A percentile compares a stretch with the other conserved stretches of the same genome.
Evolutionary conservation across 2,329 filamentous ascomycete species (phyloP).

Genomic region (Rutstroemia sp.): DNA sequence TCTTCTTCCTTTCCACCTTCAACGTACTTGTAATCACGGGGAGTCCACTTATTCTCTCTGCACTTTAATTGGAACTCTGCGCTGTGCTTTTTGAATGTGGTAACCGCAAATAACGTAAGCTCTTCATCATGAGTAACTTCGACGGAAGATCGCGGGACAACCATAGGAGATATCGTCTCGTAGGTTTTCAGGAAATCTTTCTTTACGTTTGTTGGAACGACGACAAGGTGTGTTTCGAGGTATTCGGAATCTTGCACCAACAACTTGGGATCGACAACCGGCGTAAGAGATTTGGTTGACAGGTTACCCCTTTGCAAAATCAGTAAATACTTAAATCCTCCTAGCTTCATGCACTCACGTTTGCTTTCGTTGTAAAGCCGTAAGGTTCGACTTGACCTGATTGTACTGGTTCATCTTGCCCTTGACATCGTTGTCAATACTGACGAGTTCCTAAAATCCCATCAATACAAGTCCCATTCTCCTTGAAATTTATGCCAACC

Average conservation of each 20-base stretch:
- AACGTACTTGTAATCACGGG: constrained; percentile 87
- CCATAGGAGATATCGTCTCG: constrained; percentile 83
- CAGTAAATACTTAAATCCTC: constrained; percentile 6
- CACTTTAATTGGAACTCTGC: constrained; percentile 86
- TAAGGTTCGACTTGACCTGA: constrained; percentile 76
- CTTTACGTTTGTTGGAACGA: constrained; percentile 69
- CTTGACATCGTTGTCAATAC: constrained; percentile 94
- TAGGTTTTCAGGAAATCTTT: constrained; percentile 89
- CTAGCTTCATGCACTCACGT: constrained; percentile 49
- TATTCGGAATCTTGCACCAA: constrained; percentile 90
- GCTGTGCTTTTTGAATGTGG: constrained; percentile 87
- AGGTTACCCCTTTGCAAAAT: constrained; percentile 67
- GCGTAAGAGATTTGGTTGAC: constrained; percentile 85
- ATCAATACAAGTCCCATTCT: neutral
- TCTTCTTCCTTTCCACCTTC: constrained; percentile 88
- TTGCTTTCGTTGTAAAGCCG: constrained; percentile 76
- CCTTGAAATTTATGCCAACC: constrained; percentile 37
- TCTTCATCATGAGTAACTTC: constrained; percentile 82
- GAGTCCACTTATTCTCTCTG: constrained; percentile 89
- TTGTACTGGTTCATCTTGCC: constrained; percentile 93
- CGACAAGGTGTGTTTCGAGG: constrained; percentile 90
- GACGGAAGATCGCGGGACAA: constrained; percentile 80
- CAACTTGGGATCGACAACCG: constrained; percentile 73
- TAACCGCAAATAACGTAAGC: constrained; percentile 81
- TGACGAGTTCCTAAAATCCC: constrained; percentile 64